Conservation (phyloP, 2,329 filamentous ascomycete species). For the Elsinoe fawcettii region DNA sequence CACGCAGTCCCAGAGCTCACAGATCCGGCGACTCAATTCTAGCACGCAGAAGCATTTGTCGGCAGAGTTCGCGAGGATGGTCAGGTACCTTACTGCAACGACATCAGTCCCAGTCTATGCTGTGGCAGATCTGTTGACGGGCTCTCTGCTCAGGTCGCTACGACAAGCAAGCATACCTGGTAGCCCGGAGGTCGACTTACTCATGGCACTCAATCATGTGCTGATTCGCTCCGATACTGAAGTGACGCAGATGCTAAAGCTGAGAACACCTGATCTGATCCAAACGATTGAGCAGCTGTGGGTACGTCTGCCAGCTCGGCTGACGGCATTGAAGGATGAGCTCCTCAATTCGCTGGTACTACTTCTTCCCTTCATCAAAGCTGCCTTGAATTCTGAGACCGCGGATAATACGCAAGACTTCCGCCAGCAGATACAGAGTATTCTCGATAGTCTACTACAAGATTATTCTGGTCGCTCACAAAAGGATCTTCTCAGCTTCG, state of each 20-base stretch:
- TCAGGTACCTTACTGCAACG: constrained; percentile 25
- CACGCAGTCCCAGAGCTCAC: constrained; percentile 19
- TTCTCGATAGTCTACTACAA: constrained; percentile 62
- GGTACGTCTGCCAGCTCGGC: constrained; percentile 51
- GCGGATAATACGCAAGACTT: constrained; percentile 15
- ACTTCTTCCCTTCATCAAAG: constrained; percentile 39
- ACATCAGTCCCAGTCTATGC: constrained; percentile 33
- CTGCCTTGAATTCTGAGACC: constrained; percentile 25
- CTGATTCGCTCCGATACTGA: constrained; percentile 61
- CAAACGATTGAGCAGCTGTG: constrained; percentile 70
- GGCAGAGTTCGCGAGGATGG: constrained; percentile 26
- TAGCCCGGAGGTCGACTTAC: constrained; percentile 61
- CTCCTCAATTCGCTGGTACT: constrained; percentile 65
- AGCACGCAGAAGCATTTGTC: constrained; percentile 19
- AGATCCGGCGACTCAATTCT: constrained; percentile 18
- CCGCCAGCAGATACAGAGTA: constrained; percentile 47
- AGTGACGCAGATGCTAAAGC: constrained; percentile 54
- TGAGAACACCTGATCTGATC: constrained; percentile 54
- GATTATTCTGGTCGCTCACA: constrained; percentile 71
- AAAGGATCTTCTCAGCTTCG: constrained; percentile 66
- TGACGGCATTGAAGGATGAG: constrained; percentile 59
- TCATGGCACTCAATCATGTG: constrained; percentile 67
- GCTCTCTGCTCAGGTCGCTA: constrained; percentile 53
- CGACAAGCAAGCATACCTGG: constrained; percentile 42
- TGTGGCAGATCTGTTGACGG: constrained; percentile 49